phyloP scores from a whole-genome alignment of 306 rosid genomes.

The Cucumis sativus region Cucumber_9930_V3 NC_026656.2:499501-500000 shows the following conservation, averaged over 20 bases:
- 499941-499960: not conserved
- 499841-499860: not conserved
- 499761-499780: not conserved
- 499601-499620: not conserved
- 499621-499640: not conserved
- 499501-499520: not conserved
- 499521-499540: not conserved
- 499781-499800: not conserved
- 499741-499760: not conserved
- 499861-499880: not conserved
- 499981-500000: too few species aligned
- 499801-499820: not conserved
- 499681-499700: not conserved
- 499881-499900: not conserved
- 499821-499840: not conserved
- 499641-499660: not conserved
- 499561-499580: not conserved
- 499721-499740: not conserved
- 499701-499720: not conserved
- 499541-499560: not conserved
- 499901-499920: not conserved
- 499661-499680: not conserved
- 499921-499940: not conserved
- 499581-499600: not conserved
- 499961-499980: too few species aligned